Conservation (phyloP, 2,329 filamentous ascomycete species). For the Bipolaris oryzae region DNA sequence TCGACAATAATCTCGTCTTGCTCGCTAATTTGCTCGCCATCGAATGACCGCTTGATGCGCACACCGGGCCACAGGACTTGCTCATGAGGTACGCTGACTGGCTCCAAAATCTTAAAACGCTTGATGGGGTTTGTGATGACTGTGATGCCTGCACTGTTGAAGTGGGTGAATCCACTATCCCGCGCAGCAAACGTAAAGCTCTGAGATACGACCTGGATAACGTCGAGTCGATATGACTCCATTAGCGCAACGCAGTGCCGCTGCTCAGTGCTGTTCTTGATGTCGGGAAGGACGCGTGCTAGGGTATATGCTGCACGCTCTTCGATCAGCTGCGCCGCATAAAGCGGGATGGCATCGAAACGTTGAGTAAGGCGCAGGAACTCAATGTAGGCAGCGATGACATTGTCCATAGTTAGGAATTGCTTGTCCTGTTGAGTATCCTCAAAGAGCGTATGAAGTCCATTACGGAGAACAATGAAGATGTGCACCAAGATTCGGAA, state of each 20-base stretch:
- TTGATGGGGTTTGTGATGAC: conserved; percentile 37
- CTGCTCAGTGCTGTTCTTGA: conserved; percentile 70
- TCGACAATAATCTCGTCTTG: conserved; percentile 76
- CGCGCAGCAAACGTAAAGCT: conserved; percentile 60
- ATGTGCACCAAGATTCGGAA: conserved; percentile 59
- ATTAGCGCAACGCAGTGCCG: conserved; percentile 75
- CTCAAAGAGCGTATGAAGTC: conserved; percentile 39
- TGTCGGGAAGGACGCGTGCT: conserved; percentile 75
- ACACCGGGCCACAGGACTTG: conserved; percentile 60
- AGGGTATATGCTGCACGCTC: conserved; percentile 72
- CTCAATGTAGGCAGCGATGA: conserved; percentile 81
- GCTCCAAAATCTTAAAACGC: conserved; percentile 58
- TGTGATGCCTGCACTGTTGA: conserved; percentile 21
- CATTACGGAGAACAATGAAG: conserved; percentile 66
- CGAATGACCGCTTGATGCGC: conserved; percentile 72
- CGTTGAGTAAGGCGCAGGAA: conserved; percentile 74
- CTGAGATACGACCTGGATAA: conserved; percentile 72
- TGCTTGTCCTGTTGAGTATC: conserved; percentile 22
- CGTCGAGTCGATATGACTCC: conserved; percentile 73
- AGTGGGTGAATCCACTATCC: conserved; percentile 36
- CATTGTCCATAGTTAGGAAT: conserved; percentile 66
- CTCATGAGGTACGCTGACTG: conserved; percentile 44
- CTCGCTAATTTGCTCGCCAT: conserved; percentile 60
- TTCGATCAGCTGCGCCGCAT: conserved; percentile 77
- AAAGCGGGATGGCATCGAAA: conserved; percentile 75